A percentile compares a stretch with the other conserved stretches of the same genome.
Conservation (phyloP, 2,329 filamentous ascomycete species). For the Xylaria sp. region DNA sequence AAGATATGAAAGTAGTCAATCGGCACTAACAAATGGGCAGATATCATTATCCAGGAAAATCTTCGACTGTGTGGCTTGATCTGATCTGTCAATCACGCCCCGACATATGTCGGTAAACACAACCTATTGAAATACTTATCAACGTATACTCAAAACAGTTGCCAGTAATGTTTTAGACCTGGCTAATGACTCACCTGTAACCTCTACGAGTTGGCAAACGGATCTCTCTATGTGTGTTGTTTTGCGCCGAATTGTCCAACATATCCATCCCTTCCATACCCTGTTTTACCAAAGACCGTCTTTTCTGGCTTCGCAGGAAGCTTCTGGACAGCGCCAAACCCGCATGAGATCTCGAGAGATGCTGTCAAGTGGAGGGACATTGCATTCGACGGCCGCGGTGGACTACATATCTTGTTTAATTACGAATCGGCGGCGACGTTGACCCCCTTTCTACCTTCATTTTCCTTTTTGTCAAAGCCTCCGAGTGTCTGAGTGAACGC, state of each 20-base stretch:
- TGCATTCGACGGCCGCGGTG: constrained; percentile 53
- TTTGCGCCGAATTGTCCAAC: constrained; percentile 44
- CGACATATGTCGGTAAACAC: constrained; percentile 27
- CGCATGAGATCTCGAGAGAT: constrained; percentile 42
- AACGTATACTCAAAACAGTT: constrained; percentile 42
- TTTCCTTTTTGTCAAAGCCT: constrained; percentile 46
- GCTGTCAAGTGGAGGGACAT: constrained; percentile 40
- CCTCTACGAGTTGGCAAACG: constrained; percentile 44
- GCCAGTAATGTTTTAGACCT: constrained; percentile 49
- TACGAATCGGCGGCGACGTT: constrained; percentile 46
- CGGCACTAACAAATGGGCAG: constrained; percentile 64
- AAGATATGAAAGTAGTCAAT: not conserved
- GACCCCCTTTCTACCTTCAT: constrained; percentile 46
- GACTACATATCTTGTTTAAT: constrained; percentile 65
- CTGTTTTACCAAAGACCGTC: constrained; percentile 42
- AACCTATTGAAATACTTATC: constrained; percentile 42
- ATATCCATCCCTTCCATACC: constrained; percentile 40
- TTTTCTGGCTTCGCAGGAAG: constrained; percentile 39
- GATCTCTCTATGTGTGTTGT: constrained; percentile 48
- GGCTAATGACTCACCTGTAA: constrained; percentile 49
- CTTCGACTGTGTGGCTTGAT: constrained; percentile 96
- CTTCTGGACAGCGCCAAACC: constrained; percentile 41
- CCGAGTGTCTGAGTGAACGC: constrained; percentile 43
- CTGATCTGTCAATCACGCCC: constrained; percentile 61
- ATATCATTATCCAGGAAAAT: constrained; percentile 99